A percentile compares a stretch with the other conserved stretches of the same genome.
Evolutionary conservation across 2,329 filamentous ascomycete species (phyloP).

Genomic region (Aspergillus viridinutans): DNA sequence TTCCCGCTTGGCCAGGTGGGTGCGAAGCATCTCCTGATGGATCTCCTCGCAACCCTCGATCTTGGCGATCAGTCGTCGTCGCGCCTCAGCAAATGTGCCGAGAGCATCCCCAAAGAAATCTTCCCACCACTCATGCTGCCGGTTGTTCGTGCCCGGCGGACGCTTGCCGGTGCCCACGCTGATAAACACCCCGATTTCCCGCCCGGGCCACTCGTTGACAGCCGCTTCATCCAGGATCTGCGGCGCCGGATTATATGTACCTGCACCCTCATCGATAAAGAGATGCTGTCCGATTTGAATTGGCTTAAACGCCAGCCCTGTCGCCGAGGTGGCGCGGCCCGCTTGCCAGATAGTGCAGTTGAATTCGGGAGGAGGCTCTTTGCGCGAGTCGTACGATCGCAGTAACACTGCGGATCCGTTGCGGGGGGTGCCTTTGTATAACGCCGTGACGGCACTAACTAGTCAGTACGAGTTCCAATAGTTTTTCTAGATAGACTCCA

Average conservation of each 20-base stretch:
- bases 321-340: conserved; percentile 87
- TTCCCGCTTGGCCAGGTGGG: conserved; percentile 70
- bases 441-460: conserved; percentile 78
- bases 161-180: conserved; percentile 93
- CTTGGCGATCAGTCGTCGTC: conserved; percentile 77
- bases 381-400: conserved; percentile 91
- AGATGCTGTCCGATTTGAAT: conserved; percentile 89
- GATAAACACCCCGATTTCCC: conserved; percentile 87
- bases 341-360: conserved; percentile 97
- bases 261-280: conserved; percentile 88
- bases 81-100: conserved; percentile 87
- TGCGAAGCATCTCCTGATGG: conserved; percentile 78
- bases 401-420: conserved; percentile 68
- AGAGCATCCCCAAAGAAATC: conserved; percentile 68
- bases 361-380: conserved; percentile 83
- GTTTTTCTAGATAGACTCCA: no score
- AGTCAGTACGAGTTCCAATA: not conserved
- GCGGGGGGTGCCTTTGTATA: conserved; percentile 77
- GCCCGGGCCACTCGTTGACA: conserved; percentile 89
- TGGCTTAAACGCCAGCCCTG: conserved; percentile 90
- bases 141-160: conserved; percentile 64
- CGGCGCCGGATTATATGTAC: conserved; percentile 87
- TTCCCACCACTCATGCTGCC: conserved; percentile 82
- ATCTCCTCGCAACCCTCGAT: conserved; percentile 93
- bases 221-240: conserved; percentile 84